phyloP scores from a whole-genome alignment of 495 filamentous ascomycete genomes.

The Aspergillus incahuasiensis region DNA sequence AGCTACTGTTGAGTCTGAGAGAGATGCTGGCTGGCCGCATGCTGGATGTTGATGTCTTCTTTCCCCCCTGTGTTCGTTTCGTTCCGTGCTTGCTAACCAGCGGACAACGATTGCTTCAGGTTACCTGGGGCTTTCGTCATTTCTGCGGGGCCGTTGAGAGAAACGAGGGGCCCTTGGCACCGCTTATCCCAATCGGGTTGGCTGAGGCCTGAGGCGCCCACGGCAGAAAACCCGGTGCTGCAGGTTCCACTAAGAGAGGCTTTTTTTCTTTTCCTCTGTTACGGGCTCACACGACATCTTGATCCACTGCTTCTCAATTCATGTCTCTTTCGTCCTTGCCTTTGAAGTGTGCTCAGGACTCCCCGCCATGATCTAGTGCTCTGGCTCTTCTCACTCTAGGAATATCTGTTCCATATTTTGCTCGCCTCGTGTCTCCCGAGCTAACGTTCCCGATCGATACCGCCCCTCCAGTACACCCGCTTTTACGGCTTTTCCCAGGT shows the following conservation, averaged over 20 bases:
- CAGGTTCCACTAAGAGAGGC: conserved; percentile 23
- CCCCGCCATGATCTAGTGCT: conserved; percentile 38
- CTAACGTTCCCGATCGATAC: conserved; percentile 24
- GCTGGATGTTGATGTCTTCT: conserved; percentile 21
- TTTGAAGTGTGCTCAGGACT: conserved; percentile 15
- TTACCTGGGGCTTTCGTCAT: not conserved
- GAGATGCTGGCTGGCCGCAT: conserved; percentile 20
- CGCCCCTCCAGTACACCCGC: conserved; percentile 35
- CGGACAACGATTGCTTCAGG: not conserved
- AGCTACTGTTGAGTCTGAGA: conserved; percentile 14
- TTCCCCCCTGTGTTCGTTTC: conserved; percentile 19
- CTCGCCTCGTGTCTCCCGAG: conserved; percentile 13
- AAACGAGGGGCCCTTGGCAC: not conserved
- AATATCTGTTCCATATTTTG: conserved; percentile 15
- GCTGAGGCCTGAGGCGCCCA: conserved; percentile 15
- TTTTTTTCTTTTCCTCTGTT: conserved; percentile 23
- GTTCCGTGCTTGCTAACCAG: not conserved
- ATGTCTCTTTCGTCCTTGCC: conserved; percentile 18
- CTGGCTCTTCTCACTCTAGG: conserved; percentile 17
- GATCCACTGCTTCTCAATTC: conserved; percentile 15
- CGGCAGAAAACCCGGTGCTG: conserved; percentile 20
- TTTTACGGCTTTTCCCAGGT: conserved; percentile 28
- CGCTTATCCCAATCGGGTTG: conserved; percentile 13
- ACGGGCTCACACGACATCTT: conserved; percentile 22
- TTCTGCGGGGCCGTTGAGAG: conserved; percentile 16